phyloP scores from a whole-genome alignment of 768 basidiomycete species.

The Naganishia friedmannii region DNA sequence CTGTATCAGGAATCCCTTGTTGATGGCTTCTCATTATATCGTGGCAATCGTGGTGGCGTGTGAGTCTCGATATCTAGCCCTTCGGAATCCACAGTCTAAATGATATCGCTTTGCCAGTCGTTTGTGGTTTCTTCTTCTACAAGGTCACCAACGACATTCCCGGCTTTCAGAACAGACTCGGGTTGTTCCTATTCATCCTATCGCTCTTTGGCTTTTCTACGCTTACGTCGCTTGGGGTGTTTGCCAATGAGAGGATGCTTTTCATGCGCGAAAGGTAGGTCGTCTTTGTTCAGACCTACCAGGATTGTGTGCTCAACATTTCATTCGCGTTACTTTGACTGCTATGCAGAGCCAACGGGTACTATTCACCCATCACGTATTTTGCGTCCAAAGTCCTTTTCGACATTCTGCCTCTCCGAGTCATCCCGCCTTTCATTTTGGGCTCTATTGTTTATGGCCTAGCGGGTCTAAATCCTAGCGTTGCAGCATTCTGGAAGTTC shows the following conservation, averaged over 20 bases:
- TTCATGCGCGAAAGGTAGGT: conserved; percentile 95
- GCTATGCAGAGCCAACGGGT: conserved; percentile 77
- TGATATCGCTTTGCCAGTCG: conserved; percentile 56
- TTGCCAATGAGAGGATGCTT: conserved; percentile 89
- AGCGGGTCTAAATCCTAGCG: conserved; percentile 87
- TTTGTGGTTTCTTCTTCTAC: conserved; percentile 91
- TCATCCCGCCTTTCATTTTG: conserved; percentile 91
- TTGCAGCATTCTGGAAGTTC: conserved; percentile 95
- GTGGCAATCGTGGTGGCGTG: conserved; percentile 78
- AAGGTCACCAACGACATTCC: conserved; percentile 88
- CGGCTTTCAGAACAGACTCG: conserved; percentile 77
- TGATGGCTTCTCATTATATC: conserved; percentile 85
- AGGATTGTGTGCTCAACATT: not conserved
- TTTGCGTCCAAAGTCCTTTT: conserved; percentile 96
- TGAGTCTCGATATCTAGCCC: conserved; percentile 55
- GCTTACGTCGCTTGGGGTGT: conserved; percentile 84
- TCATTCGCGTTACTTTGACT: conserved; percentile 9
- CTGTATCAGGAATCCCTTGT: conserved; percentile 65
- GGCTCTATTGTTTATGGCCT: conserved; percentile 93
- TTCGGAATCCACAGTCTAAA: not conserved
- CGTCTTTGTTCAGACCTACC: not conserved
- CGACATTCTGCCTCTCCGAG: conserved; percentile 88
- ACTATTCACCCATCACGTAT: conserved; percentile 95
- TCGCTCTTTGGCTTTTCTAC: conserved; percentile 96
- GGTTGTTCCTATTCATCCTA: conserved; percentile 96